Evolutionary conservation across 306 rosid genomes (phyloP).

Genomic region (Lablab purpureus): DNA sequence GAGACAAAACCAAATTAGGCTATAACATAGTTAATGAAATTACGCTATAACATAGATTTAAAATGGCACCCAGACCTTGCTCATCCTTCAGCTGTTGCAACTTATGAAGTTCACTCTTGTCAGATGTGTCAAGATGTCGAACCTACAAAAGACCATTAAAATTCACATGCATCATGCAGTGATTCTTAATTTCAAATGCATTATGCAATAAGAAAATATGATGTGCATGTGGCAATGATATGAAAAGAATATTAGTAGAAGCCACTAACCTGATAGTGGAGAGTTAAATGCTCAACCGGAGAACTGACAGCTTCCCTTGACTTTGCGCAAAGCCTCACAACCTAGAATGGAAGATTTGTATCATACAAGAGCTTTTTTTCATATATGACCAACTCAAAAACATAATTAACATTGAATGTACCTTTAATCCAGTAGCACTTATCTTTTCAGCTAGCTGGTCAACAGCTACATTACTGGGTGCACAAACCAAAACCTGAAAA

Average conservation of each 20-base stretch:
- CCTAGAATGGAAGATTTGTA: constrained; percentile 58
- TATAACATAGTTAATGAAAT: not conserved
- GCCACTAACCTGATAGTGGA: constrained; percentile 90
- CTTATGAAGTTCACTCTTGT: constrained; percentile 97
- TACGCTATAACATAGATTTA: not conserved
- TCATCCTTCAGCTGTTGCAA: constrained; percentile 96
- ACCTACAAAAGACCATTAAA: constrained; percentile 63
- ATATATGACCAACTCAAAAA: constrained; percentile 15
- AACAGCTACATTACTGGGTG: constrained; percentile 98
- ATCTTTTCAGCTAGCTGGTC: constrained; percentile 98
- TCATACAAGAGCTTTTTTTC: constrained; percentile 19
- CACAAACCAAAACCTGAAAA: constrained; percentile 94
- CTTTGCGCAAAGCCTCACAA: constrained; percentile 97
- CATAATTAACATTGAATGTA: constrained; percentile 43
- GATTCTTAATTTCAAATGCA: constrained; percentile 6
- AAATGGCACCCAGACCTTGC: constrained; percentile 66
- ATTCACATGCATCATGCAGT: constrained; percentile 35
- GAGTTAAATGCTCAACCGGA: constrained; percentile 98
- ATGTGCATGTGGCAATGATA: not conserved
- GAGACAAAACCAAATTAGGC: not conserved
- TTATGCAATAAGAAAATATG: not conserved
- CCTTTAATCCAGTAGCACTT: constrained; percentile 99
- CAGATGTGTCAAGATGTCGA: constrained; percentile 99
- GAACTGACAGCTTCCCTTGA: constrained; percentile 99
- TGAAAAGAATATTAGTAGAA: not conserved